Evolutionary conservation across 2,329 filamentous ascomycete species (phyloP).

Genomic region (Dryadomyces quercus-mongolicae): DNA sequence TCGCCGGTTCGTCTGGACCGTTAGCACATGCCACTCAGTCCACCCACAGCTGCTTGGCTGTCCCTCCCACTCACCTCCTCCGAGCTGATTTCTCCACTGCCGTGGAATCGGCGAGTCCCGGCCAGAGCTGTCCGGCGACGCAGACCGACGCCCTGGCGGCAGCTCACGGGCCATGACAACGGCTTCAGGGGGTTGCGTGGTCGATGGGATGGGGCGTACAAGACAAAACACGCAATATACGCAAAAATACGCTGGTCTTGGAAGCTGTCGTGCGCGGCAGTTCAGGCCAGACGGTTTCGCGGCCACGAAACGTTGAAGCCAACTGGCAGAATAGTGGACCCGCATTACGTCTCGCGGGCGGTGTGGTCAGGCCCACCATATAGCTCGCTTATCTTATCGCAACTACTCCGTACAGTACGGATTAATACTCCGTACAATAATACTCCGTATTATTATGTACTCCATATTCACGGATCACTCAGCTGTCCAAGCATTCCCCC

Average conservation of each 20-base stretch:
- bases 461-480: neutral
- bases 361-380: neutral
- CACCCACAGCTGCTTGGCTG: neutral
- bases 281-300: neutral
- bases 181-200: slow-evolving; percentile 12
- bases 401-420: too few species aligned
- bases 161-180: slow-evolving; percentile 51
- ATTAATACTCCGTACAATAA: too few species aligned
- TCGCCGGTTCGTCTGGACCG: slow-evolving; percentile 38
- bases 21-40: slow-evolving; percentile 8
- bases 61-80: slow-evolving; percentile 50
- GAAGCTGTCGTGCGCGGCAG: neutral
- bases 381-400: slow-evolving; percentile 1
- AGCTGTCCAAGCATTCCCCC: too few species aligned
- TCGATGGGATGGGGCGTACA: neutral
- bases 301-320: neutral
- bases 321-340: slow-evolving; percentile 5
- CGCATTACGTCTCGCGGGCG: neutral
- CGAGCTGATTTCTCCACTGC: slow-evolving; percentile 65
- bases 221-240: neutral
- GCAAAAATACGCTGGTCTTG: neutral
- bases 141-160: slow-evolving; percentile 40
- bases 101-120: slow-evolving; percentile 63
- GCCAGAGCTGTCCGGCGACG: slow-evolving; percentile 74
- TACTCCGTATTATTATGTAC: too few species aligned